Base-by-base conservation (phyloP, 805 yeast species). In the Metschnikowia aberdeeniae region DNA sequence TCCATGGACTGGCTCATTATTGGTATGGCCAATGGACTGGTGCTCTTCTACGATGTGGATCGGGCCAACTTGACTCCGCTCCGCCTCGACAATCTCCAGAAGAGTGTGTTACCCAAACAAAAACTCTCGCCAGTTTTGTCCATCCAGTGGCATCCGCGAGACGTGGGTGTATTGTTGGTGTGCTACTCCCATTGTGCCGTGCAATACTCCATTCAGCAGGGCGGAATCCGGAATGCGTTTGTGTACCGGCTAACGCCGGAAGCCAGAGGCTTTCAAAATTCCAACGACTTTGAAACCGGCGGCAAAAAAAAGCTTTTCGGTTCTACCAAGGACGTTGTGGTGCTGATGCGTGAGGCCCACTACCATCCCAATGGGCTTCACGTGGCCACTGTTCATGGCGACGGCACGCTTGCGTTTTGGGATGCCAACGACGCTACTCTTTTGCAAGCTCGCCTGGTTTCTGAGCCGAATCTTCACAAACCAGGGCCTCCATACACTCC, bases 341-440 rank as follows among this genome's bases (percentile, higher is more conserved):
- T 63, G 6, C 67, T 62, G 37, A 34, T 70, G 24, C 51, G 44
- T 4, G 75, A 81, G 40, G 82, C 96, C 0, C 70, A 79, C 29
- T 93, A 87, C 79, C 97, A 92, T 63, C 99, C 99, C 2, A 89
- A 89, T 59, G 97, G 98, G 0, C 75, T 89, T 36, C 95, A 90
- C 59, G 67, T 88, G 3, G 75, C 86, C 17, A 83, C 96, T 0
- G 76, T 81, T 2, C 95, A 92, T 62, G 81, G 71, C 19, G 96
- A 90, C 58, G 92, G 92, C 43, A 78, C 95, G 0, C 57, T 93
- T 31, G 96, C 81, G 1, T 93, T 93, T 59, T 93, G 98, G 97
- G 99, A 93, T 63, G 85, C 88, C 1, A 75, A 81, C 28, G 82
- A 82, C 31, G 97, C 95, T 0, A 78, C 79, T 12, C 65, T 81